Evolutionary conservation across 2,329 filamentous ascomycete species (phyloP).

Genomic region (Aureobasidium sp.): DNA sequence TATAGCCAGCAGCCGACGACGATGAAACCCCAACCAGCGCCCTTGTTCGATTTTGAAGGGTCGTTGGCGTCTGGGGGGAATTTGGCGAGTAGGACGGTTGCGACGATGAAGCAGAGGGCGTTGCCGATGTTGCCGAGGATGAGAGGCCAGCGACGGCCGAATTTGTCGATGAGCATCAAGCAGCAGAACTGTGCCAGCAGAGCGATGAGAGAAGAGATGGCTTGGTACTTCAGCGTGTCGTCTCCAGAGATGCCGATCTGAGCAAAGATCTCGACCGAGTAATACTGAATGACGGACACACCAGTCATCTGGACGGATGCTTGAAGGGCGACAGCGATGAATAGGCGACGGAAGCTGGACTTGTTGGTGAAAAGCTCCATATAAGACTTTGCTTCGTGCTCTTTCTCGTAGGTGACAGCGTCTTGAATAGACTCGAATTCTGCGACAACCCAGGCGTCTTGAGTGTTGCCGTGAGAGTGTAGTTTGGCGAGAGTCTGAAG

Average conservation of each 20-base stretch:
- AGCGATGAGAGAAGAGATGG: slow-evolving; percentile 65
- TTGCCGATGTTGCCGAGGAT: slow-evolving; percentile 68
- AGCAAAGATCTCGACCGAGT: slow-evolving; percentile 52
- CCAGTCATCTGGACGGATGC: slow-evolving; percentile 72
- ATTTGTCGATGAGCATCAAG: slow-evolving; percentile 61
- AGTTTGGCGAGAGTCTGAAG: slow-evolving; percentile 60
- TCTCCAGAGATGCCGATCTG: slow-evolving; percentile 60
- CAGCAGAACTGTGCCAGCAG: slow-evolving; percentile 62
- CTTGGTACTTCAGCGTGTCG: slow-evolving; percentile 66
- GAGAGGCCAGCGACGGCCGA: slow-evolving; percentile 65
- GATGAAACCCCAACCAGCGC: slow-evolving; percentile 67
- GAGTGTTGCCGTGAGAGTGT: slow-evolving; percentile 60
- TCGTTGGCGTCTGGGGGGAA: slow-evolving; percentile 52
- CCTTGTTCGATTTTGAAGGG: slow-evolving; percentile 37
- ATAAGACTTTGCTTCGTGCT: slow-evolving; percentile 64
- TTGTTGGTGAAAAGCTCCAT: slow-evolving; percentile 59
- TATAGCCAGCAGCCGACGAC: slow-evolving; percentile 69
- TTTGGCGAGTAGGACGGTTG: slow-evolving; percentile 47
- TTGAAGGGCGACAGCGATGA: slow-evolving; percentile 63
- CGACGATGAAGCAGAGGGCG: slow-evolving; percentile 65
- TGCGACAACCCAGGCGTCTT: slow-evolving; percentile 63
- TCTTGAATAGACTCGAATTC: slow-evolving; percentile 68
- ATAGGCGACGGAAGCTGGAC: slow-evolving; percentile 63
- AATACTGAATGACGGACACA: slow-evolving; percentile 69
- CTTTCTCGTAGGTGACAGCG: slow-evolving; percentile 58